Base-by-base conservation (phyloP, 352 stramenopile species). In the Blastocystis sp. region DNA sequence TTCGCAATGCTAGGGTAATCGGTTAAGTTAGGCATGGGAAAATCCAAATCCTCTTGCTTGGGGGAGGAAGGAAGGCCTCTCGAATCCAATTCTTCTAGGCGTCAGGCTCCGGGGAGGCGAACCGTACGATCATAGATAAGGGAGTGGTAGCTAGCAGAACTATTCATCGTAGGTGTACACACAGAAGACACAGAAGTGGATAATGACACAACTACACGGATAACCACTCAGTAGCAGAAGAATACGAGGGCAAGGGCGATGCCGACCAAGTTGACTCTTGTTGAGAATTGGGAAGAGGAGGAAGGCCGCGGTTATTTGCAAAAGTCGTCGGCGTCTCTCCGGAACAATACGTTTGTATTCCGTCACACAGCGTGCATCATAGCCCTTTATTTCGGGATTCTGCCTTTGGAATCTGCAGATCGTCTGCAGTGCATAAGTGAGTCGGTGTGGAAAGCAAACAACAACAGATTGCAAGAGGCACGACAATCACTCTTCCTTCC, bases 401-500 rank as follows among this genome's bases (percentile, higher is more conserved):
- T 34, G 28, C 28, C 28, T 34, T 34, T 34, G 28, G 28, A 34
- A 34, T 34, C 28, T 34, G 28, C 28, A 34, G 28, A 34, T 34
- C 28, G 28, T 34, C 28, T 34, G 28, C 28, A 34, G 28, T 34
- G 28, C 28, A 34, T 34, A 34, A 34, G 28, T 34, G 28, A 34
- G 28, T 34, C 28, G 28, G 28, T 34, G 28, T 34, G 28, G 28
- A 34, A 21, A 81, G 40, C 52, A 67, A 67, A 66, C 71, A 67
- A 5, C 45, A 40, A 59, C 56, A 84, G 56, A 84, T 84, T 19
- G 74, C 74, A 38, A 84, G 56, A 43, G 74, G 74, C 10, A 84
- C 74, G 66, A 84, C 56, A 28, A 84, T 84, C 21, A 84, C 38
- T 64, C 52, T 45, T 9, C 74, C 74, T 84, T 84, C 74, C 74